Conservation (phyloP, 768 basidiomycete genomes). For the Mycena capillaripes region DNA sequence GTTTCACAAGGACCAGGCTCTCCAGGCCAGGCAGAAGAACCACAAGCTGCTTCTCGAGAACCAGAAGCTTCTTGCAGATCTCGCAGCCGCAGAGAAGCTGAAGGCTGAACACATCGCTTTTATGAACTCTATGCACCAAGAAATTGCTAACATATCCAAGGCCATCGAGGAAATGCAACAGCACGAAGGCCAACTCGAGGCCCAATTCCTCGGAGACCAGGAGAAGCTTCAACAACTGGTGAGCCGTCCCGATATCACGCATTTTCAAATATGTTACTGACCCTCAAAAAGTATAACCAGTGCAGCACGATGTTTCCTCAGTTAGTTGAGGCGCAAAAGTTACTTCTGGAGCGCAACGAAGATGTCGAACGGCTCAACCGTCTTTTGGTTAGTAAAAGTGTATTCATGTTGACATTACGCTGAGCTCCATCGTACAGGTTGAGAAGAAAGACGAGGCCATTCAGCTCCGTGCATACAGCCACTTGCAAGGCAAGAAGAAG, state of each 20-base stretch:
- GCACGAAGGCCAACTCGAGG: conserved; percentile 26
- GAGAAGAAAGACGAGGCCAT: conserved; percentile 25
- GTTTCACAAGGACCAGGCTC: conserved; percentile 15
- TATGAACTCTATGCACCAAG: conserved; percentile 8
- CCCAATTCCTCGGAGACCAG: conserved; percentile 28
- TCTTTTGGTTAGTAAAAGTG: conserved; percentile 23
- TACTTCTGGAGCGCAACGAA: conserved; percentile 24
- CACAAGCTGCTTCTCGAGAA: conserved; percentile 5
- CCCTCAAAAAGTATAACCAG: conserved; percentile 7
- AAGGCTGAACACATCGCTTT: neutral
- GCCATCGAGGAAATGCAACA: conserved; percentile 18
- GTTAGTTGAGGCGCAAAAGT: conserved; percentile 17
- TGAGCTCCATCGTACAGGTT: conserved; percentile 14
- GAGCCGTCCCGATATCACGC: neutral
- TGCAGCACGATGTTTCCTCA: conserved; percentile 10
- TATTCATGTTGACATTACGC: neutral
- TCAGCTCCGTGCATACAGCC: conserved; percentile 19
- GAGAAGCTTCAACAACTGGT: conserved; percentile 23
- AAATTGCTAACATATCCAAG: neutral
- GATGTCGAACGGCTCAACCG: conserved; percentile 17
- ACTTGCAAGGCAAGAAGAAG: conserved; percentile 15
- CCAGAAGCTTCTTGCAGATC: conserved; percentile 11
- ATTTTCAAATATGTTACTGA: conserved; percentile 12
- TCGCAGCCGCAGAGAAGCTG: conserved; percentile 12
- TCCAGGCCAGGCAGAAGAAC: conserved; percentile 10